Base-by-base conservation (phyloP, 306 rosid species). In the Astragalus glycyphyllos region DNA sequence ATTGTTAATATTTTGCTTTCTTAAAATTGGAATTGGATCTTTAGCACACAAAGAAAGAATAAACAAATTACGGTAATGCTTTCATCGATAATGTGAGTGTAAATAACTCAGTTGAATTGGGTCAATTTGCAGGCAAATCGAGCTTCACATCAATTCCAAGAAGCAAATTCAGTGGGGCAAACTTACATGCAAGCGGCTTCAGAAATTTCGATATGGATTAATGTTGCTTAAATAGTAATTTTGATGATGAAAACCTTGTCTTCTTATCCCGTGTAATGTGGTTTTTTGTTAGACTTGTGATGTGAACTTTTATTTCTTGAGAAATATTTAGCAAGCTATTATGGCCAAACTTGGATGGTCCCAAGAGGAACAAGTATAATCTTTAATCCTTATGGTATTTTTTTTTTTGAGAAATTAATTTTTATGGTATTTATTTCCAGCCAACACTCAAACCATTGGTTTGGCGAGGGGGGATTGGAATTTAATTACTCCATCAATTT, bases 161-260 rank as follows among this genome's bases (percentile, higher is more conserved):
- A 42, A 44, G 46, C 70, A 68, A 44, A 6, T 14, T 29, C 65
- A 14, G 9, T 54, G 58, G 76, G 62, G 17, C 76, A 81, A 58
- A 63, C 8, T 75, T 81, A 78, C 82, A 83, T 49, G 67, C 83
- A 80, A 58, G 96, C 88, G 7, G 87, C 87, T 0, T 70, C 20
- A 10, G 96, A 92, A 75, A 84, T 92, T 37, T 69, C 56, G 32
- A 5, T 68, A 0, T 77, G 74, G 81, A 35, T 26, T 1, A 26
- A 26, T 26, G 31, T 84, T 11, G 50, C 81, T 54, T 77, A 34
- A 82, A 20, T 20, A n/a, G n/a, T 20, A 53, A 3, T 10, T 37
- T 67, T 67, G 26, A 65, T 14, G 6, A 38, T 11, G 5, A 53
- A 46, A 16, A 48, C 6, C 7, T 46, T 54, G 2, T 57, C 20